Evolutionary conservation across 1,139 yeast genomes (phyloP).

Genomic region (Blastobotrys petasosporus): DNA sequence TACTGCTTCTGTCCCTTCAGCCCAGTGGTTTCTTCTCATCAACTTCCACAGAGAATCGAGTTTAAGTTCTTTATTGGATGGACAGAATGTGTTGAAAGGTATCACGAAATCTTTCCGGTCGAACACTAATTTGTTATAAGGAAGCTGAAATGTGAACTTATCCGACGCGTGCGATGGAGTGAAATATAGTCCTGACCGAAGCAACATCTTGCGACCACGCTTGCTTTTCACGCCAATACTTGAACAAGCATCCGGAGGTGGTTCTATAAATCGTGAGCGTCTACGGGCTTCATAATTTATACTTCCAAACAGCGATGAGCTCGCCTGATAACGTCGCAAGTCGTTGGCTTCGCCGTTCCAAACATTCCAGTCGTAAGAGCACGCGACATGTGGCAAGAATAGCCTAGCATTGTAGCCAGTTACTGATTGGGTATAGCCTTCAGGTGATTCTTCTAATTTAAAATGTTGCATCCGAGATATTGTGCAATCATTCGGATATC

Average conservation of each 20-base stretch:
- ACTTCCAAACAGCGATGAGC: conserved; percentile 1
- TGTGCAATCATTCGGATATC: too few species aligned
- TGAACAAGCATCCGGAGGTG: too few species aligned
- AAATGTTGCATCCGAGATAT: too few species aligned
- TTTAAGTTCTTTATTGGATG: conserved; percentile 25
- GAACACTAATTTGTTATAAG: conserved; percentile 19
- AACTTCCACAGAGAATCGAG: conserved; percentile 29
- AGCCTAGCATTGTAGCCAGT: too few species aligned
- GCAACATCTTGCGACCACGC: conserved; percentile 2
- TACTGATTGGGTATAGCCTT: too few species aligned
- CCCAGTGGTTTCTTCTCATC: conserved; percentile 24
- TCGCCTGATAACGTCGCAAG: not conserved
- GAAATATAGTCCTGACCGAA: conserved; percentile 6
- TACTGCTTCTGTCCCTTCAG: conserved; percentile 7
- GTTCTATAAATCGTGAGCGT: not conserved
- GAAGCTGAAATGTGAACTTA: conserved; percentile 21
- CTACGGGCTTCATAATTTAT: not conserved
- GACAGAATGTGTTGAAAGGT: conserved; percentile 36
- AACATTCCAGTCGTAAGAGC: not conserved
- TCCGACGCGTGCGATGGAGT: not conserved
- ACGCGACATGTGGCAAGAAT: too few species aligned
- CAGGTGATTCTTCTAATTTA: too few species aligned
- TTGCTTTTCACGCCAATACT: not conserved
- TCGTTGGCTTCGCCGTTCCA: conserved; percentile 1
- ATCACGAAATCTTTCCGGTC: conserved; percentile 26